Conservation (phyloP, 2,329 filamentous ascomycete species). For the Cadophora luteo-olivacea region DNA sequence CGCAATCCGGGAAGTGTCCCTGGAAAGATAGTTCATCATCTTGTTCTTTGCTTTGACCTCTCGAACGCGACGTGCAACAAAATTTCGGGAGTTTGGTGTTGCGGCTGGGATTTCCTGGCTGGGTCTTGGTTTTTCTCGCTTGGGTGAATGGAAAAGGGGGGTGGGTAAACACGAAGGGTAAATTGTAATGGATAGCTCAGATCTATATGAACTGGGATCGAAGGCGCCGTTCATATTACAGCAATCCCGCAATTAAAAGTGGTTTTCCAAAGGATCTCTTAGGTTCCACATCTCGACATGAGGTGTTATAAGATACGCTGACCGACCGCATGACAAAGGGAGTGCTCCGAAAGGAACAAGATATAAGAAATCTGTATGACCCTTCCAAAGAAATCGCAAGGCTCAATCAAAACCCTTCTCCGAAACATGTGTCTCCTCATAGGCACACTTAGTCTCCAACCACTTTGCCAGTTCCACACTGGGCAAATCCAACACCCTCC, state of each 20-base stretch:
- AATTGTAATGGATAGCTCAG: neutral
- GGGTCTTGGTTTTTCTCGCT: slow-evolving; percentile 4
- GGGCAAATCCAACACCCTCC: slow-evolving; percentile 3
- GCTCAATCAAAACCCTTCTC: neutral
- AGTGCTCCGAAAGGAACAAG: neutral
- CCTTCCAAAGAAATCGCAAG: neutral
- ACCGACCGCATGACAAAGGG: neutral
- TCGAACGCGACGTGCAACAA: slow-evolving; percentile 10
- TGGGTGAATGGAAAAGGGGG: slow-evolving; percentile 2
- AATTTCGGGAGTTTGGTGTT: neutral
- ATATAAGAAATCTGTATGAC: neutral
- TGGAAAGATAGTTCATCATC: neutral
- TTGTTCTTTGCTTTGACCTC: slow-evolving; percentile 11
- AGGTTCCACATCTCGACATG: neutral
- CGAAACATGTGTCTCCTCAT: neutral
- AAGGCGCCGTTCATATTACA: neutral
- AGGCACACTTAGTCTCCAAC: neutral
- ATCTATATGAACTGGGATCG: neutral
- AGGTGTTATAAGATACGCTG: neutral
- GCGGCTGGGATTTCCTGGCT: slow-evolving; percentile 11
- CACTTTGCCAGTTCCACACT: slow-evolving; percentile 4
- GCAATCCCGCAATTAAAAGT: neutral
- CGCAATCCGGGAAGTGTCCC: neutral
- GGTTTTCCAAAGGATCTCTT: neutral
- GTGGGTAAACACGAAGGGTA: neutral